Percentiles rank a stretch among this genome's conserved stretches.
phyloP scores from a whole-genome alignment of 139 green algal species.

The Coelastrella sp. region DNA sequence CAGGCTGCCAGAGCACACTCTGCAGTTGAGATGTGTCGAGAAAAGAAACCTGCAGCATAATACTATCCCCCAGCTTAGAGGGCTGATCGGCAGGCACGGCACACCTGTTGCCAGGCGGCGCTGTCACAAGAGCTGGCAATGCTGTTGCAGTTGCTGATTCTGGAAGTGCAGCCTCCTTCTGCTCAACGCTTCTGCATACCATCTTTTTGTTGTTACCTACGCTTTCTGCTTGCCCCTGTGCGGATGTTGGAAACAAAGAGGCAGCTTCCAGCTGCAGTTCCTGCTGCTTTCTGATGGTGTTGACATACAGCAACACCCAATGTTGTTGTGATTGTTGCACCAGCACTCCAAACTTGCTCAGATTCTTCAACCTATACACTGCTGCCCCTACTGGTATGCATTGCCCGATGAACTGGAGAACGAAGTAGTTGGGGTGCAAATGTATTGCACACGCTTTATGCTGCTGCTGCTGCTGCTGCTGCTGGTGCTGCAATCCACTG shows the following conservation, averaged over 20 bases:
- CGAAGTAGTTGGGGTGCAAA: conserved; percentile 37
- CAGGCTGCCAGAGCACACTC: no score
- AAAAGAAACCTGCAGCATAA: no score
- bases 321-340: background rate
- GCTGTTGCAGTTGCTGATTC: background rate
- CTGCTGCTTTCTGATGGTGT: background rate
- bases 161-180: background rate
- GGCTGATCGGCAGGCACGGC: no score
- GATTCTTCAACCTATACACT: background rate
- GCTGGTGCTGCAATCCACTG: background rate
- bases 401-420: conserved; percentile 7
- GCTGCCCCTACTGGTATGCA: conserved; percentile 5
- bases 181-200: background rate
- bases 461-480: background rate
- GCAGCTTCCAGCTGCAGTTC: background rate
- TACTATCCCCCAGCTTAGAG: no score
- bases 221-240: background rate
- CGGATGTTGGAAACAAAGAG: background rate
- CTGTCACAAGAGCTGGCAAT: no score
- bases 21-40: no score
- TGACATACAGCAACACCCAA: background rate
- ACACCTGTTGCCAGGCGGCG: no score
- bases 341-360: background rate
- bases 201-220: background rate
- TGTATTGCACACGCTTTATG: background rate